Evolutionary conservation across 129 eudicot species (phyloP).

Genomic region (Helichrysum umbraculigerum): DNA sequence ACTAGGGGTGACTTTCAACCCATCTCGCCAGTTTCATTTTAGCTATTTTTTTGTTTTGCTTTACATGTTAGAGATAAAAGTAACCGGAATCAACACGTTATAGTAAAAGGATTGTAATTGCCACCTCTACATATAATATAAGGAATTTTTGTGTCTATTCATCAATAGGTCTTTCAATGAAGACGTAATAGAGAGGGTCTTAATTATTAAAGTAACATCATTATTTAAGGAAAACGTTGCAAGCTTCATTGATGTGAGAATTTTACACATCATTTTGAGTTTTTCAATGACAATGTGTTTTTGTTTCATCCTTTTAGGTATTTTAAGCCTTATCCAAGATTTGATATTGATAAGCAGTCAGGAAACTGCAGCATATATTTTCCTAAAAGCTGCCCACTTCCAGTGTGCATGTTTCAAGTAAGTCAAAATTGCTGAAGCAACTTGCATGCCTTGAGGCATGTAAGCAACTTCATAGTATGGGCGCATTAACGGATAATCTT

Average conservation of each 20-base stretch:
- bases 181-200: not conserved
- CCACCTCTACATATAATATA: no score
- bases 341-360: conserved; percentile 41
- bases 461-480: conserved; percentile 59
- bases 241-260: not conserved
- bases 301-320: conserved; percentile 44
- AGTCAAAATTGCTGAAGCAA: conserved; percentile 55
- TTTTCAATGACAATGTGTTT: not conserved
- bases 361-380: conserved; percentile 53
- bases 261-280: not conserved
- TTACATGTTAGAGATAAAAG: not conserved
- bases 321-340: conserved; percentile 80
- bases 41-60: not conserved
- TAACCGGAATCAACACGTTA: no score
- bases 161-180: not conserved
- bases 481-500: conserved; percentile 77
- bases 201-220: not conserved
- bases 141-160: not conserved
- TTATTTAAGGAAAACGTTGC: not conserved
- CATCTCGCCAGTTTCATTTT: not conserved
- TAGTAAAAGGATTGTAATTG: no score
- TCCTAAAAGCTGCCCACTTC: conserved; percentile 76
- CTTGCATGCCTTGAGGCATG: conserved; percentile 90
- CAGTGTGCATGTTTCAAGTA: conserved; percentile 42
- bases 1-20: not conserved